A percentile compares a stretch with the other conserved stretches of the same genome.
These are phyloP conservation scores for Pyrenula massariospora DNA, from an alignment of 495 filamentous ascomycete species.

Conservation along the genomic window DNA sequence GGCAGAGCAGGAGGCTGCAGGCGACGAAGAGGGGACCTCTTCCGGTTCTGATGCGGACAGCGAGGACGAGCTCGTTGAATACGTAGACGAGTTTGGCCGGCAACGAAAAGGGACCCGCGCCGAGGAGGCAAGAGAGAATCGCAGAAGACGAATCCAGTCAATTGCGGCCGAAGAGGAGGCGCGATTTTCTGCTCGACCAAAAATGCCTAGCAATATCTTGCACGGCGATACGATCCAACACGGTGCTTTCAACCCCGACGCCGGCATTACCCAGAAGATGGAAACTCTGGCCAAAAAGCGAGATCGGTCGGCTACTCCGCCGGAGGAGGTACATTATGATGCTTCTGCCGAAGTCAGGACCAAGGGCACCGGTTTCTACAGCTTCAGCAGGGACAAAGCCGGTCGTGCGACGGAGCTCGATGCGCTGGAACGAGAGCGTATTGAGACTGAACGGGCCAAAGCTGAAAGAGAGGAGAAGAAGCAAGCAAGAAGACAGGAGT, in stretches of 20 bases:
- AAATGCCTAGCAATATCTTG: constrained; percentile 59
- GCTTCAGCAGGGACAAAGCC: constrained; percentile 62
- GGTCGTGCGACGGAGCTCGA: constrained; percentile 63
- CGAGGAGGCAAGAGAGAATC: constrained; percentile 45
- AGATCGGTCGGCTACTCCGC: constrained; percentile 66
- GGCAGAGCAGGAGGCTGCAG: constrained; percentile 50
- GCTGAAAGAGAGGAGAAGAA: constrained; percentile 33
- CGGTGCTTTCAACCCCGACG: constrained; percentile 65
- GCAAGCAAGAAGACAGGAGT: constrained; percentile 33
- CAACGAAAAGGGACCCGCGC: constrained; percentile 52
- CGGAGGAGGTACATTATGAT: constrained; percentile 72
- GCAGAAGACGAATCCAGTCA: constrained; percentile 23
- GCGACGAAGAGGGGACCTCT: constrained; percentile 18
- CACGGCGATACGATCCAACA: constrained; percentile 72
- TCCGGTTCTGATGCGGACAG: constrained; percentile 26
- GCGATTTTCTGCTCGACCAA: constrained; percentile 44
- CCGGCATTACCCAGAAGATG: constrained; percentile 49
- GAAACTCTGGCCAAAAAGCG: constrained; percentile 57
- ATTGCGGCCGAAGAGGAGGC: constrained; percentile 27
- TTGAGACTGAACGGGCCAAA: constrained; percentile 53
- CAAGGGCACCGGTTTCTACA: constrained; percentile 84
- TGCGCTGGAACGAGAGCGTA: constrained; percentile 50
- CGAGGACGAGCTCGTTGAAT: constrained; percentile 59
- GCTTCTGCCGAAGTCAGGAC: constrained; percentile 68
- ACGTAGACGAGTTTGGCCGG: constrained; percentile 83